Evolutionary conservation across 306 rosid genomes (phyloP).

Genomic region (Ceratonia siliqua): DNA sequence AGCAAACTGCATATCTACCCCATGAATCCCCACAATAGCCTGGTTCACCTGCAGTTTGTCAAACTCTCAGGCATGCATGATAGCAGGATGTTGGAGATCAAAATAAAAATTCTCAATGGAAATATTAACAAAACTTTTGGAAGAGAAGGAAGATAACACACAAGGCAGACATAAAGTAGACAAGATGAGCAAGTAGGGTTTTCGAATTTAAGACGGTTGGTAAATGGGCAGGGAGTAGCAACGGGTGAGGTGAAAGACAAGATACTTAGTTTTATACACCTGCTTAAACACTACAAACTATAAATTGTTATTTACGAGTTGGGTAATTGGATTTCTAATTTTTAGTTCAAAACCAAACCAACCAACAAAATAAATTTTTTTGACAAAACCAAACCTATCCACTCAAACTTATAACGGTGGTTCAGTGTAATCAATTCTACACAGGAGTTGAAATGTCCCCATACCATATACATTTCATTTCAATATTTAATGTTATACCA

Average conservation of each 20-base stretch:
- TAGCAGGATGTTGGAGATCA: slow-evolving; percentile 6
- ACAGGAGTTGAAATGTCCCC: slow-evolving; percentile 29
- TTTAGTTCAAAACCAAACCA: slow-evolving; percentile 28
- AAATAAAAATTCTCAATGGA: slow-evolving; percentile 22
- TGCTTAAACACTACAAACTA: slow-evolving; percentile 27
- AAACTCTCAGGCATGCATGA: slow-evolving; percentile 35
- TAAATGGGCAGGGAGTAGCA: slow-evolving; percentile 4
- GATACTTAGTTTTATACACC: not conserved
- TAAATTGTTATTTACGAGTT: slow-evolving; percentile 22
- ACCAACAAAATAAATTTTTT: slow-evolving; percentile 24
- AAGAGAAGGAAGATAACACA: not conserved
- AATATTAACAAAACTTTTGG: not conserved
- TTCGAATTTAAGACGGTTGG: not conserved
- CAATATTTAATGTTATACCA: slow-evolving; percentile 9
- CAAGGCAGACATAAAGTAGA: not conserved
- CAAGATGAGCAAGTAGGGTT: not conserved
- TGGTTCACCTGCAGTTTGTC: slow-evolving; percentile 75
- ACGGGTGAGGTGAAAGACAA: not conserved
- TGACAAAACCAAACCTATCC: slow-evolving; percentile 23
- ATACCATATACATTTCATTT: slow-evolving; percentile 24
- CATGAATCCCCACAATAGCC: slow-evolving; percentile 74
- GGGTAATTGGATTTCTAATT: slow-evolving; percentile 23
- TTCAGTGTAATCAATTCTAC: slow-evolving; percentile 23
- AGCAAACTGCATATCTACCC: slow-evolving; percentile 75
- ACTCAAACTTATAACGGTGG: slow-evolving; percentile 27